phyloP scores from a whole-genome alignment of 106 monocot genomes.

The Vanilla planifolia region DNA sequence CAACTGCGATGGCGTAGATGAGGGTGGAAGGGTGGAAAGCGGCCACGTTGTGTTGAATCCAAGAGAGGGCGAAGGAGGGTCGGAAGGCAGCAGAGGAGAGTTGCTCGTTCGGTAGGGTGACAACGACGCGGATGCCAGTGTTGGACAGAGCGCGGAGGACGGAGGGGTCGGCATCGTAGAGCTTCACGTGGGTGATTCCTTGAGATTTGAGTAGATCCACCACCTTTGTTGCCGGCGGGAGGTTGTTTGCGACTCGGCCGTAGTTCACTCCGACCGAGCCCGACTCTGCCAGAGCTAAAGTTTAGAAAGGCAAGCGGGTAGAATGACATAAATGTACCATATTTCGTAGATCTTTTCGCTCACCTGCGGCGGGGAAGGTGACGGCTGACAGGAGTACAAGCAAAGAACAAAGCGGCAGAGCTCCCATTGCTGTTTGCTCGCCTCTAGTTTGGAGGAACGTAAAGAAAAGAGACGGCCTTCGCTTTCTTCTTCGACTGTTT shows the following conservation, averaged over 20 bases:
- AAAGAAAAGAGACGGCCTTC: background rate
- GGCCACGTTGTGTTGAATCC: slow-evolving; percentile 53
- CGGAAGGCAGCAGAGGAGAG: slow-evolving; percentile 27
- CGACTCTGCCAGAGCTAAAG: background rate
- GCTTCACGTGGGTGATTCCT: slow-evolving; percentile 39
- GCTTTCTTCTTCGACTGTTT: no score
- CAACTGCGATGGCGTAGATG: slow-evolving; percentile 63
- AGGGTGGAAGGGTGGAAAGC: slow-evolving; percentile 47
- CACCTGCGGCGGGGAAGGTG: slow-evolving; percentile 1
- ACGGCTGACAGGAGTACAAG: background rate
- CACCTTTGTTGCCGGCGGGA: slow-evolving; percentile 38
- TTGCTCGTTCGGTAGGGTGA: slow-evolving; percentile 61
- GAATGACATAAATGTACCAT: background rate
- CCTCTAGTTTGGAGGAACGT: background rate
- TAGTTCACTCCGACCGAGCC: slow-evolving; percentile 61
- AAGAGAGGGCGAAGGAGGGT: slow-evolving; percentile 33
- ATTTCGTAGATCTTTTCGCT: background rate
- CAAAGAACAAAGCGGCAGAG: background rate
- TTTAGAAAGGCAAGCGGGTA: background rate
- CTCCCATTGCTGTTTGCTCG: background rate
- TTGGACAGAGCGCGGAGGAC: slow-evolving; percentile 46
- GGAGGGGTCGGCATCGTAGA: slow-evolving; percentile 55
- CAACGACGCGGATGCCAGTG: slow-evolving; percentile 35
- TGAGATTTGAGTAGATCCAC: slow-evolving; percentile 55
- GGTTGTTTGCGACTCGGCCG: slow-evolving; percentile 69